Conservation (phyloP, 164 flowering plant genomes). For the Protea cynaroides region DNA sequence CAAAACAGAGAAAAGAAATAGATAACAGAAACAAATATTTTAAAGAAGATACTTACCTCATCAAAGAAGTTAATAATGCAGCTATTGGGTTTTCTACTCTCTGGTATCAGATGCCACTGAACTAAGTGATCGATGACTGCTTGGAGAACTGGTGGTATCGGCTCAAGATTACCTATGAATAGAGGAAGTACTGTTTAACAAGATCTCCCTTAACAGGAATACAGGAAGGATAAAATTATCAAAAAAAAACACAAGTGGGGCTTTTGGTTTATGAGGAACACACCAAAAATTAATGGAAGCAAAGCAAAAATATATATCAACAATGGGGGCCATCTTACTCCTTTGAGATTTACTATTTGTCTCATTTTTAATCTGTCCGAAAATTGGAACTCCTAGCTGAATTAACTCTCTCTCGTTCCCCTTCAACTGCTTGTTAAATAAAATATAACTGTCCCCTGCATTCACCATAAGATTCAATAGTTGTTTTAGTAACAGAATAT, state of each 20-base stretch:
- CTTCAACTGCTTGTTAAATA: conserved; percentile 84
- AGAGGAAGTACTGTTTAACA: not conserved
- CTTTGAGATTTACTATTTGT: conserved; percentile 26
- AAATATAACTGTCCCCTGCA: conserved; percentile 76
- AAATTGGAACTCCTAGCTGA: conserved; percentile 90
- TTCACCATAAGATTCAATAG: conserved; percentile 3
- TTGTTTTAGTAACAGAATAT: not conserved
- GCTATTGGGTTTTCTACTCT: conserved; percentile 73
- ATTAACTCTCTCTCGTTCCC: conserved; percentile 86
- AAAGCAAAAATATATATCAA: not conserved
- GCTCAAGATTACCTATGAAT: conserved; percentile 58
- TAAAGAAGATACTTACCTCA: conserved; percentile 45
- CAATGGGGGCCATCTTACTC: conserved; percentile 20
- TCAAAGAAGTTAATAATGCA: conserved; percentile 89
- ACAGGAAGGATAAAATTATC: not conserved
- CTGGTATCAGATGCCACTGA: conserved; percentile 77
- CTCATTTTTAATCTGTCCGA: conserved; percentile 66
- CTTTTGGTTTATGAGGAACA: not conserved
- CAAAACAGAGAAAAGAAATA: not conserved
- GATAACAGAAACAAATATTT: not conserved
- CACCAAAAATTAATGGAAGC: not conserved
- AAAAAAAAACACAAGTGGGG: not conserved
- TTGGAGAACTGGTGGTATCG: conserved; percentile 72
- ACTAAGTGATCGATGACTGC: conserved; percentile 69
- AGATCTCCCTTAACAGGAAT: not conserved